Conservation (phyloP, 169 alveolate genomes). For the Plasmodium falciparum region DNA sequence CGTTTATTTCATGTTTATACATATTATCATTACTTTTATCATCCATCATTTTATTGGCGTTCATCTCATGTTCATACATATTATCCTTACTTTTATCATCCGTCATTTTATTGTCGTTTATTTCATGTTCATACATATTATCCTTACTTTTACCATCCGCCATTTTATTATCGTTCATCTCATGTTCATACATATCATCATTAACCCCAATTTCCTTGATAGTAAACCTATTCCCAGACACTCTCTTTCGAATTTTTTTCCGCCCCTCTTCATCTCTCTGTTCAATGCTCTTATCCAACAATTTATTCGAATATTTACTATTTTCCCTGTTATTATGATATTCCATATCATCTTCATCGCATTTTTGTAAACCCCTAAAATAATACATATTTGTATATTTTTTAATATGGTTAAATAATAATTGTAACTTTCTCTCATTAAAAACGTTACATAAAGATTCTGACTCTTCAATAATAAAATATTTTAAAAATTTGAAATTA, state of each 20-base stretch:
- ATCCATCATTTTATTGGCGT: too few relatives aligned
- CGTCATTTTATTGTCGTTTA: too few relatives aligned
- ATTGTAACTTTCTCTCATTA: constrained; percentile 64
- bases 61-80: too few relatives aligned
- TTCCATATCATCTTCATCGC: constrained; percentile 3
- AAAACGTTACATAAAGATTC: constrained; percentile 69
- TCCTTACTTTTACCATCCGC: background rate
- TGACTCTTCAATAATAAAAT: constrained; percentile 54
- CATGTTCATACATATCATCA: background rate
- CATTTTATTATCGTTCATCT: background rate
- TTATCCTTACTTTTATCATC: too few relatives aligned
- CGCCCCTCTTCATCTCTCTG: background rate
- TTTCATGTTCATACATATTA: too few relatives aligned
- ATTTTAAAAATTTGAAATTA: constrained; percentile 75
- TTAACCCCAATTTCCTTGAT: background rate
- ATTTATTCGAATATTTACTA: background rate
- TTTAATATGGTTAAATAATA: constrained; percentile 53
- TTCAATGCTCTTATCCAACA: background rate
- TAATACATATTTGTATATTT: constrained; percentile 76
- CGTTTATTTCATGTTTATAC: background rate
- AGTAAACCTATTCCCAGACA: background rate
- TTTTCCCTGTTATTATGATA: background rate
- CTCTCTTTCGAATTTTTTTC: background rate
- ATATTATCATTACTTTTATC: background rate
- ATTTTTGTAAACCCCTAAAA: constrained; percentile 3